Evolutionary conservation across 305 asterid genomes (phyloP).

Genomic region (Ajuga reptans): DNA sequence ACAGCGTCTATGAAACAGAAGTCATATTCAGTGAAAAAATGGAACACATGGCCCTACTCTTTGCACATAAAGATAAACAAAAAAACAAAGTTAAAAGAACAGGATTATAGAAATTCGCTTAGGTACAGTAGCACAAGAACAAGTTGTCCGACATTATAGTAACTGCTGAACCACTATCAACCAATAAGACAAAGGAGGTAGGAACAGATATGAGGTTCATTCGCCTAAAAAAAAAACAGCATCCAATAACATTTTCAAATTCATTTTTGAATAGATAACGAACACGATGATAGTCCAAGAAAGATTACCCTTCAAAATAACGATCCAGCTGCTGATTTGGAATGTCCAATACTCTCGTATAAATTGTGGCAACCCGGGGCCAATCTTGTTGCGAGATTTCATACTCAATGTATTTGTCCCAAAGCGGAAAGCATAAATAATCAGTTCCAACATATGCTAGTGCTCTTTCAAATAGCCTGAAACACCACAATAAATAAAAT

Average conservation of each 20-base stretch:
- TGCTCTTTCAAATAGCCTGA: slow-evolving; percentile 97
- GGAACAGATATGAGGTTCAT: neutral
- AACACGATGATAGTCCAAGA: neutral
- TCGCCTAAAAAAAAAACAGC: neutral
- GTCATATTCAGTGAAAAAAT: neutral
- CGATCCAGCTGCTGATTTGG: slow-evolving; percentile 96
- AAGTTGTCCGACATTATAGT: neutral
- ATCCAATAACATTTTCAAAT: neutral
- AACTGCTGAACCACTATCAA: neutral
- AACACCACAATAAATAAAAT: slow-evolving; percentile 24
- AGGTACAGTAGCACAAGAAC: neutral
- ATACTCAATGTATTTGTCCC: slow-evolving; percentile 94
- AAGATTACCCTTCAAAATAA: slow-evolving; percentile 82
- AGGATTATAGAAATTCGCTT: neutral
- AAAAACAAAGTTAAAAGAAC: neutral
- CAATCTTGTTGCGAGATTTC: slow-evolving; percentile 82
- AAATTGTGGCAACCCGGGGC: slow-evolving; percentile 75
- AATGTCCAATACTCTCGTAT: slow-evolving; percentile 72
- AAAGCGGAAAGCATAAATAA: slow-evolving; percentile 78
- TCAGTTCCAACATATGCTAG: slow-evolving; percentile 91
- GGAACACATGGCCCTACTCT: neutral
- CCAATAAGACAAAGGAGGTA: neutral
- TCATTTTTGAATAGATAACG: neutral
- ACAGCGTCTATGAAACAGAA: neutral
- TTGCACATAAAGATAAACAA: neutral